Conservation (phyloP, 2,329 filamentous ascomycete genomes). For the Catunica adiposa region DNA sequence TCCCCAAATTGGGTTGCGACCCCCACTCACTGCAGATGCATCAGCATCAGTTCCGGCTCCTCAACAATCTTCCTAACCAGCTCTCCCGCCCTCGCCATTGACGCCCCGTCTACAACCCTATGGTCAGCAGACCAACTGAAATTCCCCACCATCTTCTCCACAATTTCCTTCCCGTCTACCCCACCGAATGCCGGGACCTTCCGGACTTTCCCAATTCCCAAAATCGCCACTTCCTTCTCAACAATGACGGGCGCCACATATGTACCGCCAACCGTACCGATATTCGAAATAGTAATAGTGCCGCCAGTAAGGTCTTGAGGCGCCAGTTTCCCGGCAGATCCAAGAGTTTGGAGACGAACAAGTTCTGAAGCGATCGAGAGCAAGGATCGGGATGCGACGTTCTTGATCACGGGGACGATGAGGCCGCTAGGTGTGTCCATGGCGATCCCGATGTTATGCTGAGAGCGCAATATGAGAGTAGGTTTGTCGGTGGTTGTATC, state of each 20-base stretch:
- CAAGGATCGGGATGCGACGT: constrained; percentile 64
- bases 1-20: neutral
- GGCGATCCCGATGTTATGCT: constrained; percentile 90
- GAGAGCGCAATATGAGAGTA: constrained; percentile 56
- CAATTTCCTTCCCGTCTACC: constrained; percentile 38
- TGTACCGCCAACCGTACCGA: constrained; percentile 84
- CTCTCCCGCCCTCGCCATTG: constrained; percentile 80
- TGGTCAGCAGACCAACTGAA: constrained; percentile 97
- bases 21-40: constrained; percentile 49
- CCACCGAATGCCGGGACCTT: constrained; percentile 58
- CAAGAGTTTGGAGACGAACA: constrained; percentile 53
- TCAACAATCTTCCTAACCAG: constrained; percentile 64
- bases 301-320: constrained; percentile 64
- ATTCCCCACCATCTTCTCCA: constrained; percentile 66
- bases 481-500: constrained; percentile 51
- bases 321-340: constrained; percentile 56
- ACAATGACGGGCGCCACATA: constrained; percentile 87
- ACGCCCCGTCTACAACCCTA: constrained; percentile 83
- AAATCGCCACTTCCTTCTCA: constrained; percentile 75
- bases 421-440: constrained; percentile 86
- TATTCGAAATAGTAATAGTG: constrained; percentile 92
- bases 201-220: constrained; percentile 71
- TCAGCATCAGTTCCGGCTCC: constrained; percentile 71
- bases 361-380: constrained; percentile 64
- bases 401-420: constrained; percentile 78